Evolutionary conservation across 2,329 filamentous ascomycete genomes (phyloP).

Genomic region (Penicillium nordicum): DNA sequence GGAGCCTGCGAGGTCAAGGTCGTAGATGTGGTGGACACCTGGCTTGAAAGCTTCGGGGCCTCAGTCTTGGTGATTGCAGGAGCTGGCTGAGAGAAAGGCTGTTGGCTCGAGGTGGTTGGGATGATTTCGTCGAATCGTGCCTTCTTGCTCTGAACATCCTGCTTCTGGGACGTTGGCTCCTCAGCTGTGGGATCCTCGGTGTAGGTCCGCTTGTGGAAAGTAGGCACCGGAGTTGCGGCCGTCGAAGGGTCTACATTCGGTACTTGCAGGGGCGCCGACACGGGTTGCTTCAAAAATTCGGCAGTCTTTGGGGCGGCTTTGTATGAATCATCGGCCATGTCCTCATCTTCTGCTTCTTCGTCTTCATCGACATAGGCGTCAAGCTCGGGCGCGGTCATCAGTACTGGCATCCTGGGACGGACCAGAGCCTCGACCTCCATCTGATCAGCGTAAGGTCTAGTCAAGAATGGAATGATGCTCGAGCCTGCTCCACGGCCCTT

Average conservation of each 20-base stretch:
- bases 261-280: conserved; percentile 12
- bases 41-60: conserved; percentile 7
- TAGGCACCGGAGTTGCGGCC: conserved; percentile 1
- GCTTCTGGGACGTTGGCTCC: conserved; percentile 2
- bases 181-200: conserved; percentile 23
- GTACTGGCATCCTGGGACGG: conserved; percentile 50
- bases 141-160: conserved; percentile 29
- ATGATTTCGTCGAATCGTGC: conserved; percentile 29
- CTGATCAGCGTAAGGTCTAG: conserved; percentile 60
- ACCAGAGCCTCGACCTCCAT: conserved; percentile 68
- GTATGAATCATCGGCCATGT: conserved; percentile 13
- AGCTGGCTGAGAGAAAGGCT: conserved; percentile 9
- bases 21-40: conserved; percentile 8
- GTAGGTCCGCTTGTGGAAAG: conserved; percentile 30
- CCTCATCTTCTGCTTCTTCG: conserved; percentile 32
- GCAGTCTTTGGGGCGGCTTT: conserved; percentile 15
- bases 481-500: conserved; percentile 61
- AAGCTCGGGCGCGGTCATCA: conserved; percentile 32
- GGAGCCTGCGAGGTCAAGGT: conserved; percentile 6
- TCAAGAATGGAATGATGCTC: conserved; percentile 77
- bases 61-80: conserved; percentile 8
- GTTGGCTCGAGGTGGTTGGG: neutral
- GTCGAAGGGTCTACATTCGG: conserved; percentile 14
- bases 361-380: conserved; percentile 27
- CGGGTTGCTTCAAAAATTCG: conserved; percentile 26